Evolutionary conservation across 2,329 filamentous ascomycete species (phyloP), one percentile per base, ranked within the genome.

Genomic region (Camptophora hylomeconis): DNA sequence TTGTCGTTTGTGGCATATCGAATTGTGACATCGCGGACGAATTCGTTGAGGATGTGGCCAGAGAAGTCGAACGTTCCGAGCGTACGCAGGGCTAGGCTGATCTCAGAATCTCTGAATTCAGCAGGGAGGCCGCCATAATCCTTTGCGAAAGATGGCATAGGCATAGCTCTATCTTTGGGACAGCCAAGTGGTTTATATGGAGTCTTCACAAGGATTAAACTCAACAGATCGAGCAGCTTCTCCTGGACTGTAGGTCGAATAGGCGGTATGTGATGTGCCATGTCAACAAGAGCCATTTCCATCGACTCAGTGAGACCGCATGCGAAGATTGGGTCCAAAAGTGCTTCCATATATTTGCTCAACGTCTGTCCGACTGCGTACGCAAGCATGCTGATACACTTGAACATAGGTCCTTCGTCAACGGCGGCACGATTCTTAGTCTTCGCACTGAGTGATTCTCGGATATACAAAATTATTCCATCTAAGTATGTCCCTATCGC

Each of bases 1-100:
- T 93, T 92, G 44, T 95, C 87, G 39, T 92, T 89, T 44, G 98
- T 87, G 22, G 98, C 87, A 45, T 94, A 99, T 52, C 87, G 89
- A 49, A 98, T 92, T 3, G 92, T 89, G 27, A 98, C 89, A 50
- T 99, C 89, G 14, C 89, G 80, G 16, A 98, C 89, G 44, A 99
- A 99, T 51, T 99, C 92, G 46, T 99, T 99, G 10, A 99, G 61
- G 10, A 94, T 80, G 47, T 95, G 84, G 57, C 69, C 75, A 18
- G 64, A 77, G 48, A 98, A 98, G 52, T 98, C 89, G 47, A 98
- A 98, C 50, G 84, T 94, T n/a, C 89, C 92, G 1, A 98, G 65
- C 0, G 92, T 98, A 46, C 92, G 86, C 10, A 98, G 67, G 3
- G 89, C 89, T 29, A 98, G 65, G 40, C 92, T 92, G 38, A 98